Evolutionary conservation across 306 rosid species (phyloP), one percentile per base, ranked within the genome.

Genomic region (Quercus mongolica): DNA sequence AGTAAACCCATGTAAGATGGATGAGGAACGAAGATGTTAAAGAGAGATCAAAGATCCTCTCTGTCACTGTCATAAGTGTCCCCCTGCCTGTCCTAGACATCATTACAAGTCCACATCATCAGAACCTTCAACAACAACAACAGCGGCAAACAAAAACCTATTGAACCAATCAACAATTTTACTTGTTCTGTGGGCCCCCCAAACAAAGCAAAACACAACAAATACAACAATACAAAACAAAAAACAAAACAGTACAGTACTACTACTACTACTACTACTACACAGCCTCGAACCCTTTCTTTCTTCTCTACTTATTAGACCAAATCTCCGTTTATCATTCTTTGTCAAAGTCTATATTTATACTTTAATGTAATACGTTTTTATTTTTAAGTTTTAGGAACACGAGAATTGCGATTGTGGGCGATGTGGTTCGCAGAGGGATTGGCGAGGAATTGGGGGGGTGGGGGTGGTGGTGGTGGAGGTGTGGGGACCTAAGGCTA

Each of bases 1-100:
- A 14, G 69, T 11, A 64, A 15, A 41, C 31, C 17, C 54, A 49
- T 49, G 54, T 2, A 49, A 10, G 54, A 49, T 49, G 17, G 15
- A 49, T 49, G 17, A 49, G 15, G 54, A 12, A 12, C 17, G 54
- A 49, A 10, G 54, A 49, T 49, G 54, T 17, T 3, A 61, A 35
- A 49, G 44, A 49, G 41, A 20, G 71, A 81, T 68, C 26, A 35
- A 68, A 86, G 83, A 81, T 82, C 77, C 79, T 75, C 68, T 56
- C 68, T 56, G 82, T 86, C 82, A 51, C 69, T 59, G 81, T 85
- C 88, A 79, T 9, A 12, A 61, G 65, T 84, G 88, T 89, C 88
- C 88, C 87, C 91, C 19, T 71, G 83, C 79, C 83, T 77, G 89
- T 89, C 91, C 80, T 83, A 84, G 51, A 73, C 88, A 88, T 87